Conservation (phyloP, 371 early-diverging fungal species). For the Mucor plumbeus region DNA sequence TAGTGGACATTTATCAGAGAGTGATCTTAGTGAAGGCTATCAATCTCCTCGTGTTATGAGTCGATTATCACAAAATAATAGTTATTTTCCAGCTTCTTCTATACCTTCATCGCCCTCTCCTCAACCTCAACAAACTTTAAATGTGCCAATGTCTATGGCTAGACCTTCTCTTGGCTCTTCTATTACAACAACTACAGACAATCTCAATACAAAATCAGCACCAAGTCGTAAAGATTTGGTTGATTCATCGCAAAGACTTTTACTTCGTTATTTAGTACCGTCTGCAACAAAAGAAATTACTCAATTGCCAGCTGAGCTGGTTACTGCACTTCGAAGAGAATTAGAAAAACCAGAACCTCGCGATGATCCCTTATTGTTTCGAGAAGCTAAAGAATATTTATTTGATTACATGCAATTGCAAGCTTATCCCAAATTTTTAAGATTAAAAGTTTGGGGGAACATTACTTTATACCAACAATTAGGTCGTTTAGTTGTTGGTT, state of each 20-base stretch:
- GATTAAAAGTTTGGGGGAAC: slow-evolving; percentile 65
- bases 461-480: slow-evolving; percentile 59
- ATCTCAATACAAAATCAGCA: slow-evolving; percentile 11
- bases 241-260: slow-evolving; percentile 64
- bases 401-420: slow-evolving; percentile 62
- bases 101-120: slow-evolving; percentile 13
- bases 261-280: slow-evolving; percentile 59
- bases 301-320: slow-evolving; percentile 45
- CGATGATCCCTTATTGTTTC: slow-evolving; percentile 60
- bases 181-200: neutral
- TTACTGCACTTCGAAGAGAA: slow-evolving; percentile 36
- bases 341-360: slow-evolving; percentile 48
- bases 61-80: slow-evolving; percentile 33
- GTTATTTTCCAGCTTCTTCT: neutral
- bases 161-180: slow-evolving; percentile 10
- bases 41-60: slow-evolving; percentile 43
- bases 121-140: neutral
- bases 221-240: slow-evolving; percentile 60
- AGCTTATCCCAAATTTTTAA: slow-evolving; percentile 65
- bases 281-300: slow-evolving; percentile 59
- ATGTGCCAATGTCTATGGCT: neutral
- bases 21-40: slow-evolving; percentile 47
- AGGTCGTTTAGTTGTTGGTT: slow-evolving; percentile 56
- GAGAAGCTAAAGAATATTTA: slow-evolving; percentile 63
- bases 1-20: slow-evolving; percentile 44